These are phyloP conservation scores for Pyrenula massariospora DNA, from an alignment of 495 filamentous ascomycete species.

Conservation along the genomic window DNA sequence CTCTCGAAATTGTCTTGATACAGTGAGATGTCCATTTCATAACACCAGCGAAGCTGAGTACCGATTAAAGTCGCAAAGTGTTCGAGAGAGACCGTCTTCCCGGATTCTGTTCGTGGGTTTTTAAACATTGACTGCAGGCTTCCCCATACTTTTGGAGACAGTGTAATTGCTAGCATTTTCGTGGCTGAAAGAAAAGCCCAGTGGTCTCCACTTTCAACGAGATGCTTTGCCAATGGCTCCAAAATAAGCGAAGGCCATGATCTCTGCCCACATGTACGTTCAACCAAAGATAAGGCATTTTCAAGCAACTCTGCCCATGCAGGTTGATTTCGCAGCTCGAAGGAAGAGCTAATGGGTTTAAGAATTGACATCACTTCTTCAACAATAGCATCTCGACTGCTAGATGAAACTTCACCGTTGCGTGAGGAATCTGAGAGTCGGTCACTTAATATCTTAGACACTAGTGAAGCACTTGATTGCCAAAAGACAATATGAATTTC, in stretches of 20 bases:
- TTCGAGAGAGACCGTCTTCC: background rate
- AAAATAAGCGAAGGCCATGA: background rate
- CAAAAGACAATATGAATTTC: slow-evolving; percentile 14
- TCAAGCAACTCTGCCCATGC: background rate
- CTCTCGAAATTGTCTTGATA: background rate
- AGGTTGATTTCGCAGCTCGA: background rate
- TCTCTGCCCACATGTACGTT: background rate
- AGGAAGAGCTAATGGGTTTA: background rate
- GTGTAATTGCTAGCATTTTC: background rate
- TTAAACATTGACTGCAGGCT: background rate
- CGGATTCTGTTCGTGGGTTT: background rate
- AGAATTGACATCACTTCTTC: background rate
- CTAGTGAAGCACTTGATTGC: slow-evolving; percentile 16
- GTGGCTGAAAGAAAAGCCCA: background rate
- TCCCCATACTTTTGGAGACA: background rate
- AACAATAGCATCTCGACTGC: background rate
- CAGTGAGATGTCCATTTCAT: background rate
- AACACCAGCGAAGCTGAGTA: background rate
- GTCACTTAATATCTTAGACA: background rate
- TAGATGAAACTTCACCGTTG: background rate
- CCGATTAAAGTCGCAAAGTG: background rate
- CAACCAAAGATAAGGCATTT: background rate
- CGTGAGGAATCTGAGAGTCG: background rate
- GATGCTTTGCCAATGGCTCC: background rate
- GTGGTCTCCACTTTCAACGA: background rate